phyloP scores from a whole-genome alignment of 2,329 filamentous ascomycete genomes.

The Davidsoniella australis region DNA sequence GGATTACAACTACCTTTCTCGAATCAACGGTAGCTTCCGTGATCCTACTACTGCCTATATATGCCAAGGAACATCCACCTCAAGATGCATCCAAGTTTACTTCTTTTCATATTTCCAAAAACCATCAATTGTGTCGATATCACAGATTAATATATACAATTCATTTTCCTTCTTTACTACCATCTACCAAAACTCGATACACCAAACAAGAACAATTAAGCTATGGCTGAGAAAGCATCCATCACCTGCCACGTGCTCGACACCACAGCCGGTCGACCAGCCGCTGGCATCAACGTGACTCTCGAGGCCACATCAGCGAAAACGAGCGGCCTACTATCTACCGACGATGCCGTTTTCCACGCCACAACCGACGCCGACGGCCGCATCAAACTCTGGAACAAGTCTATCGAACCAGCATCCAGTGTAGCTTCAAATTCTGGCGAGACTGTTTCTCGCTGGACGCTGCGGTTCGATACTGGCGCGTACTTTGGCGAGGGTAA shows the following conservation, averaged over 20 bases:
- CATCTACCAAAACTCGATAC: neutral
- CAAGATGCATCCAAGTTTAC: neutral
- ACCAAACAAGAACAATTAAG: conserved; percentile 2
- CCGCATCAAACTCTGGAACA: conserved; percentile 47
- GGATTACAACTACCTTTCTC: too few species aligned
- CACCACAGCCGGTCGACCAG: conserved; percentile 57
- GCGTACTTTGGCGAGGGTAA: conserved; percentile 49
- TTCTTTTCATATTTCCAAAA: neutral
- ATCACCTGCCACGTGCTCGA: conserved; percentile 83
- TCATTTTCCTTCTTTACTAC: neutral
- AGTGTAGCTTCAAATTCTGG: neutral
- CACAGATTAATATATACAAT: neutral
- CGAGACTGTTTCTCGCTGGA: conserved; percentile 37
- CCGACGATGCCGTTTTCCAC: conserved; percentile 30
- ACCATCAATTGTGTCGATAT: neutral
- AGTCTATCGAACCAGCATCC: neutral
- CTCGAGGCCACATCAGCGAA: conserved; percentile 30
- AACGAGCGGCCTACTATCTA: neutral
- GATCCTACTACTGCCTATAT: neutral
- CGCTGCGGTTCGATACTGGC: conserved; percentile 55
- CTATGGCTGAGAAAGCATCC: conserved; percentile 31
- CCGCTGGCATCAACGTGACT: conserved; percentile 46
- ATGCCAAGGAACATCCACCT: neutral
- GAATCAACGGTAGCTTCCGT: too few species aligned
- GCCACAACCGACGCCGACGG: conserved; percentile 62